phyloP scores from a whole-genome alignment of 371 early-diverging fungal genomes.

The Apophysomyces ossiformis region DNA sequence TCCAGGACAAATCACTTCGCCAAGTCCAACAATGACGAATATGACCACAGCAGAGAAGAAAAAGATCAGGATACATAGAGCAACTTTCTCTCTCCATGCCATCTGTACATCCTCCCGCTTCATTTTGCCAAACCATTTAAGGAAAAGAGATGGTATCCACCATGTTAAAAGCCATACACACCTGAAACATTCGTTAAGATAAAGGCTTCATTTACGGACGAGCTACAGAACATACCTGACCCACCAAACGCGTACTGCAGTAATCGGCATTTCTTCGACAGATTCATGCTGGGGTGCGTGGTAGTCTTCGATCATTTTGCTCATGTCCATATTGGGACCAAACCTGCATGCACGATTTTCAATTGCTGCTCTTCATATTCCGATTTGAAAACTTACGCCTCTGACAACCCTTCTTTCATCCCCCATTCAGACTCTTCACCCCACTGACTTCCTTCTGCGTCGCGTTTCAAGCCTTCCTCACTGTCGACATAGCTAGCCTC shows the following conservation, averaged over 20 bases:
- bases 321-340: constrained; percentile 57
- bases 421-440: constrained; percentile 51
- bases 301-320: constrained; percentile 42
- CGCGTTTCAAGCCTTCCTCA: constrained; percentile 31
- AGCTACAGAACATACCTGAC: constrained; percentile 65
- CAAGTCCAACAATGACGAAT: constrained; percentile 87
- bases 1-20: constrained; percentile 83
- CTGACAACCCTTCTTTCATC: constrained; percentile 28
- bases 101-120: constrained; percentile 80
- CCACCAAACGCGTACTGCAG: constrained; percentile 72
- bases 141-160: constrained; percentile 76
- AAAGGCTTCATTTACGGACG: background rate
- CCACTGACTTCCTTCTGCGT: constrained; percentile 40
- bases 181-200: constrained; percentile 13
- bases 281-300: constrained; percentile 49
- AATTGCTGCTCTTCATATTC: background rate
- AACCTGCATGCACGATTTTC: constrained; percentile 21
- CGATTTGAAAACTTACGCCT: constrained; percentile 31
- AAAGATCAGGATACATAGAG: constrained; percentile 84
- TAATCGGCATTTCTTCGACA: constrained; percentile 52
- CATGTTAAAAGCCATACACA: constrained; percentile 84
- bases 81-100: constrained; percentile 95
- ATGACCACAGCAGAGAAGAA: constrained; percentile 74
- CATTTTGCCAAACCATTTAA: constrained; percentile 68
- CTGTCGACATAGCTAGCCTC: constrained; percentile 32